These are phyloP conservation scores for Gloeostereum incarnatum DNA, from an alignment of 768 basidiomycete species.

Conservation along the genomic window DNA sequence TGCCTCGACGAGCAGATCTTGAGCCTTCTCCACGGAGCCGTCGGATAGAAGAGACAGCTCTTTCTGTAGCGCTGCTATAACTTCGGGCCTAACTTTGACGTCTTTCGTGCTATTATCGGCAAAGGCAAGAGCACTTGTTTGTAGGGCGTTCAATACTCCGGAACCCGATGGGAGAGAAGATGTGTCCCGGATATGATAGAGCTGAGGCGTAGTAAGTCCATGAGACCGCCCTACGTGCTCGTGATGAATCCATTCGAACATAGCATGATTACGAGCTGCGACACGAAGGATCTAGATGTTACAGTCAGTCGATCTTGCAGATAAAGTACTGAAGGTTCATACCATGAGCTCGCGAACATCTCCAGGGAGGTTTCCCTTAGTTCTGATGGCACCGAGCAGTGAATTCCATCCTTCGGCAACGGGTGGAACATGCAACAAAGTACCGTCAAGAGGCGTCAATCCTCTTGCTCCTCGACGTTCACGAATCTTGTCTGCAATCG, in stretches of 20 bases:
- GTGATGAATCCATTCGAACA: conserved; percentile 51
- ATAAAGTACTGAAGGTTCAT: conserved; percentile 4
- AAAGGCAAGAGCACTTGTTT: conserved; percentile 44
- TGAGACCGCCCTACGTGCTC: conserved; percentile 37
- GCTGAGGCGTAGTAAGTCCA: conserved; percentile 44
- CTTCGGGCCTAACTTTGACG: conserved; percentile 30
- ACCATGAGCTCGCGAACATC: conserved; percentile 46
- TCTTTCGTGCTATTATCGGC: conserved; percentile 47
- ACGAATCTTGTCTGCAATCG: conserved; percentile 39
- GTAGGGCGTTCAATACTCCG: conserved; percentile 33
- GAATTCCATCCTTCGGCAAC: conserved; percentile 43
- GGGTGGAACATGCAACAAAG: conserved; percentile 37
- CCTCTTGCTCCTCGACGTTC: conserved; percentile 38
- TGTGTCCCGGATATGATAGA: conserved; percentile 44
- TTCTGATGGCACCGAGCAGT: conserved; percentile 39
- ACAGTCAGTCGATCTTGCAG: not conserved
- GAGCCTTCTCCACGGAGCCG: conserved; percentile 14
- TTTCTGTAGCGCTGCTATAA: conserved; percentile 29
- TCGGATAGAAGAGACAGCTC: conserved; percentile 20
- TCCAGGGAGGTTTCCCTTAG: conserved; percentile 33
- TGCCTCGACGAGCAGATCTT: conserved; percentile 47
- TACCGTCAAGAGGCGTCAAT: conserved; percentile 39
- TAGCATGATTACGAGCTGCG: conserved; percentile 38
- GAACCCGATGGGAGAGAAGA: conserved; percentile 25
- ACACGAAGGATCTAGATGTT: conserved; percentile 41